Evolutionary conservation across 2,329 filamentous ascomycete genomes (phyloP).

Genomic region (Cercospora sojina): DNA sequence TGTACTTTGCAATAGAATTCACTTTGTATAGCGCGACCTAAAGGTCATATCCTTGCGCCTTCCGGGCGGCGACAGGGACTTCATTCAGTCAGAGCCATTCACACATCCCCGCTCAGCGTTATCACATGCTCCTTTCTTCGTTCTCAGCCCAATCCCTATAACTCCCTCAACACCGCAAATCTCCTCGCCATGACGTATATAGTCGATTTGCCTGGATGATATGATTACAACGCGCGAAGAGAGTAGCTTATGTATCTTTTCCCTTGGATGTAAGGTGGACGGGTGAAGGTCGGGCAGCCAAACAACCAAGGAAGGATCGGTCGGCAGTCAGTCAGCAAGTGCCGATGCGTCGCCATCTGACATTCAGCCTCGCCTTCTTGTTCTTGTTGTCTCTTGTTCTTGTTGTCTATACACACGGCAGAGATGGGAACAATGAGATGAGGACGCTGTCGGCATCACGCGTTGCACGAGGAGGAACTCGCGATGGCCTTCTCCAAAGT

Average conservation of each 20-base stretch:
- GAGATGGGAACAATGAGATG: background rate
- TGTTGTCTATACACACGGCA: background rate
- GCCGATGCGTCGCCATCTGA: background rate
- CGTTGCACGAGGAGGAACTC: background rate
- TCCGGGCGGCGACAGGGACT: too few species aligned
- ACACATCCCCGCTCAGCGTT: too few species aligned
- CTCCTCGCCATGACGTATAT: slow-evolving; percentile 11
- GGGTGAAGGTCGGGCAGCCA: background rate
- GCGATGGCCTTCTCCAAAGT: background rate
- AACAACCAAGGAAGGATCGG: background rate
- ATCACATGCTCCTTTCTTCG: too few species aligned
- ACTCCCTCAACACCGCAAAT: slow-evolving; percentile 3
- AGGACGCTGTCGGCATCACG: background rate
- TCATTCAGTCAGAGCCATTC: too few species aligned
- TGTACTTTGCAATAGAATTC: too few species aligned
- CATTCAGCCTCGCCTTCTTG: background rate
- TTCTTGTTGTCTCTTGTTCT: background rate
- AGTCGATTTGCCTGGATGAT: too few species aligned
- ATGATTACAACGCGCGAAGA: background rate
- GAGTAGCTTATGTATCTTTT: background rate
- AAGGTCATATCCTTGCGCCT: too few species aligned
- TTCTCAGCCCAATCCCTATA: too few species aligned
- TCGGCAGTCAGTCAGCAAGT: background rate
- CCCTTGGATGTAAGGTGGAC: background rate
- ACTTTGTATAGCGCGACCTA: too few species aligned